Conservation (phyloP, 176 grass and related monocot genomes). For the Themeda triandra region DNA sequence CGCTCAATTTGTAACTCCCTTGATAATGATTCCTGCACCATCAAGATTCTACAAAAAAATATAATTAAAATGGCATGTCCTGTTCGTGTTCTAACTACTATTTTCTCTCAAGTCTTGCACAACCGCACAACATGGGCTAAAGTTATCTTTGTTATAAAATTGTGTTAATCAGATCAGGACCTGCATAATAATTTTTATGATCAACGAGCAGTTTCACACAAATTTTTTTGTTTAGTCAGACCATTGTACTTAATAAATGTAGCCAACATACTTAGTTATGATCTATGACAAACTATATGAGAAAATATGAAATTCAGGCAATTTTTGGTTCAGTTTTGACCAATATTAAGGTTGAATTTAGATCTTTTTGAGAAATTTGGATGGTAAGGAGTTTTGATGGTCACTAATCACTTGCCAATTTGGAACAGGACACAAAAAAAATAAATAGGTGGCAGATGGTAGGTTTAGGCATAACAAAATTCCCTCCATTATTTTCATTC, state of each 20-base stretch:
- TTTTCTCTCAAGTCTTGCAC: too few species aligned
- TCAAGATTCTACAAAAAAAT: slow-evolving; percentile 16
- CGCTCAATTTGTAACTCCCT: slow-evolving; percentile 48
- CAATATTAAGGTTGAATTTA: not conserved
- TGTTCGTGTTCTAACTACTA: not conserved
- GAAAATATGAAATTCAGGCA: not conserved
- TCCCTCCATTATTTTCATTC: not conserved
- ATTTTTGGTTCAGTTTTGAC: not conserved
- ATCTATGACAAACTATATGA: not conserved
- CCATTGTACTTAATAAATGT: not conserved
- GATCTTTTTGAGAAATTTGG: not conserved
- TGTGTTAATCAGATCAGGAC: not conserved
- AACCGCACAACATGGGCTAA: not conserved
- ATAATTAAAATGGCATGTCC: not conserved
- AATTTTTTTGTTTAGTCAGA: not conserved
- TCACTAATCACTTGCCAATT: not conserved
- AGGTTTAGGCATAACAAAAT: not conserved
- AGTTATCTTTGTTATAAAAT: not conserved
- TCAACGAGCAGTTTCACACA: not conserved
- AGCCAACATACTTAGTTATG: not conserved
- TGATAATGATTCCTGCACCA: slow-evolving; percentile 30
- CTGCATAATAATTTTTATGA: not conserved
- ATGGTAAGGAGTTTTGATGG: not conserved
- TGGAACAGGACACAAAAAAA: not conserved
- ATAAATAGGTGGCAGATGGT: not conserved